Evolutionary conservation across 176 grass and related monocot species (phyloP).

Genomic region (Sorghum bicolor): DNA sequence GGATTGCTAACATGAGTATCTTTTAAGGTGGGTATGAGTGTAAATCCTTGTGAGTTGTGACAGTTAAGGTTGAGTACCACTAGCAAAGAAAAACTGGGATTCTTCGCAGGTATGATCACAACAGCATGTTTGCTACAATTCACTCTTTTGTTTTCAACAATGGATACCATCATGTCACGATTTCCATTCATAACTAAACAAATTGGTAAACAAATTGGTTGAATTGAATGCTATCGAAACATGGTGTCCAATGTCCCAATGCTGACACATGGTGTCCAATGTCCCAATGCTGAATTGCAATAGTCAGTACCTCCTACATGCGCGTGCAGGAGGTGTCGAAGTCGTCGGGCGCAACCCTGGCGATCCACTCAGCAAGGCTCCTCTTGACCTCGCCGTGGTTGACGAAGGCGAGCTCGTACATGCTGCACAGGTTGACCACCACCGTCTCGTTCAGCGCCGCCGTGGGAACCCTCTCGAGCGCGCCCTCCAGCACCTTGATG

Average conservation of each 20-base stretch:
- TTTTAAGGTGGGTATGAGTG: no score
- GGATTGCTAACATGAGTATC: no score
- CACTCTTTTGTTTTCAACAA: neutral
- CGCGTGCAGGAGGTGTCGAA: conserved; percentile 87
- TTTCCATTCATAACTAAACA: neutral
- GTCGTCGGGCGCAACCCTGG: conserved; percentile 78
- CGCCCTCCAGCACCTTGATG: conserved; percentile 85
- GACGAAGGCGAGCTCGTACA: conserved; percentile 91
- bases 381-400: conserved; percentile 73
- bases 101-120: neutral
- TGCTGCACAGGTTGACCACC: conserved; percentile 88
- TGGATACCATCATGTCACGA: neutral
- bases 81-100: neutral
- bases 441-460: conserved; percentile 75
- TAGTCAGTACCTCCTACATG: conserved; percentile 46
- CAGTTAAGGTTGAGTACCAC: neutral
- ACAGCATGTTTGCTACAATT: neutral
- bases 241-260: neutral
- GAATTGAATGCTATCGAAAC: neutral
- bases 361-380: conserved; percentile 67
- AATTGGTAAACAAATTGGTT: neutral
- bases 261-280: neutral
- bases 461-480: conserved; percentile 74
- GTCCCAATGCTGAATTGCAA: neutral
- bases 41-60: neutral